A percentile compares a stretch with the other conserved stretches of the same genome.
These are phyloP conservation scores for Penicillium glabrum DNA, from an alignment of 2,329 filamentous ascomycete species.

Conservation along the genomic window DNA sequence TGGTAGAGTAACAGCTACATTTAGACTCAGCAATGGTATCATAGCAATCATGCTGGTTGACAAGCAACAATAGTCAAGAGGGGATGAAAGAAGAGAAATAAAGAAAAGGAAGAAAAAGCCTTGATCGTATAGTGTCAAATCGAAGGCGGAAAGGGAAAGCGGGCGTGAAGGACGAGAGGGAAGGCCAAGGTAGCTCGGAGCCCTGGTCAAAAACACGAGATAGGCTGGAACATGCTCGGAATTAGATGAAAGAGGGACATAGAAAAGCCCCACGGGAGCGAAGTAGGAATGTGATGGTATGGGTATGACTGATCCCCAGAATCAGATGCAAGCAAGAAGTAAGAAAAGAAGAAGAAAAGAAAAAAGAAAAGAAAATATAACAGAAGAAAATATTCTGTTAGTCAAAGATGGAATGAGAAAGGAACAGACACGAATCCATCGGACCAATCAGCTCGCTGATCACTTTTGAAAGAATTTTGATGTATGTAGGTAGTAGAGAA, in stretches of 20 bases:
- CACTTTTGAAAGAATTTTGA: constrained; percentile 26
- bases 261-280: constrained; percentile 7
- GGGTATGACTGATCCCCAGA: constrained; percentile 25
- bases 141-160: background rate
- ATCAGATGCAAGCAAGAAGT: constrained; percentile 26
- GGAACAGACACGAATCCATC: constrained; percentile 15
- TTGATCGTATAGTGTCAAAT: background rate
- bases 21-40: constrained; percentile 34
- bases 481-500: constrained; percentile 17
- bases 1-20: constrained; percentile 14
- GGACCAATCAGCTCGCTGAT: constrained; percentile 22
- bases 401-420: constrained; percentile 4
- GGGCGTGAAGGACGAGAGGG: background rate
- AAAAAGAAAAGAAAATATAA: constrained; percentile 10
- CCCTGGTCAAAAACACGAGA: constrained; percentile 13
- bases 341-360: background rate
- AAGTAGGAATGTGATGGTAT: constrained; percentile 15
- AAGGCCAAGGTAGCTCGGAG: constrained; percentile 23
- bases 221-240: constrained; percentile 8
- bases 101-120: constrained; percentile 6
- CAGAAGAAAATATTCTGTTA: background rate
- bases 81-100: constrained; percentile 6
- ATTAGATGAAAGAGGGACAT: constrained; percentile 18
- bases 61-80: constrained; percentile 17
- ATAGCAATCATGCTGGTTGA: constrained; percentile 31